Conservation (phyloP, 2,329 filamentous ascomycete genomes). For the Leptodontidium sp. region DNA sequence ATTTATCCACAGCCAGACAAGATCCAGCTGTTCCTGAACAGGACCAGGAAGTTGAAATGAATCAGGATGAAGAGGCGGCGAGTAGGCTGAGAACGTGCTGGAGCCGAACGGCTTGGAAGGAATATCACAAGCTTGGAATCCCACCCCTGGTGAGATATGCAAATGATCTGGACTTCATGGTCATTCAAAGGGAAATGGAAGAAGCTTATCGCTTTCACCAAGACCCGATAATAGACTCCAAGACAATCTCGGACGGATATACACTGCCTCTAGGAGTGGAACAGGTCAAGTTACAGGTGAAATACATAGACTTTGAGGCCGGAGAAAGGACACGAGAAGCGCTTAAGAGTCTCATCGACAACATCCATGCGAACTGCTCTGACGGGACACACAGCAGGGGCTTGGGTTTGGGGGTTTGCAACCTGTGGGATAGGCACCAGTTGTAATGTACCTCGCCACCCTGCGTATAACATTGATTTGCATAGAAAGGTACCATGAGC, state of each 20-base stretch:
- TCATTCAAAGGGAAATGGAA: background rate
- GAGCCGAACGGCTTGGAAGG: background rate
- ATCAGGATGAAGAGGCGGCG: background rate
- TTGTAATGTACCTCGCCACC: too few relatives aligned
- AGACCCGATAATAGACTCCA: background rate
- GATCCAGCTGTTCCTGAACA: background rate
- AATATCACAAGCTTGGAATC: slow-evolving; percentile 4
- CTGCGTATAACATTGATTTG: too few relatives aligned
- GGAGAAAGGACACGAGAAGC: background rate
- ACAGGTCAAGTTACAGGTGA: background rate
- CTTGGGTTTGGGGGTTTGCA: too few relatives aligned
- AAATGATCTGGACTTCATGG: background rate
- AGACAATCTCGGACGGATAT: background rate
- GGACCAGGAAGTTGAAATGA: background rate
- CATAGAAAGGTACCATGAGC: too few relatives aligned
- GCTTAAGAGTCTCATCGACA: background rate
- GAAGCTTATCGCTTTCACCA: background rate
- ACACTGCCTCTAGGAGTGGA: background rate
- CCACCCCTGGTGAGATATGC: background rate
- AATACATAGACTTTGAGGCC: background rate
- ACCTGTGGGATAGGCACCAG: too few relatives aligned
- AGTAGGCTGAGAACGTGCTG: slow-evolving; percentile 1
- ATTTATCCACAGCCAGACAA: background rate
- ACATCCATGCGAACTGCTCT: background rate
- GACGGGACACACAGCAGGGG: too few relatives aligned